Evolutionary conservation across 306 rosid genomes (phyloP), one percentile per base, ranked within the genome.

Genomic region (Coriaria nepalensis): DNA sequence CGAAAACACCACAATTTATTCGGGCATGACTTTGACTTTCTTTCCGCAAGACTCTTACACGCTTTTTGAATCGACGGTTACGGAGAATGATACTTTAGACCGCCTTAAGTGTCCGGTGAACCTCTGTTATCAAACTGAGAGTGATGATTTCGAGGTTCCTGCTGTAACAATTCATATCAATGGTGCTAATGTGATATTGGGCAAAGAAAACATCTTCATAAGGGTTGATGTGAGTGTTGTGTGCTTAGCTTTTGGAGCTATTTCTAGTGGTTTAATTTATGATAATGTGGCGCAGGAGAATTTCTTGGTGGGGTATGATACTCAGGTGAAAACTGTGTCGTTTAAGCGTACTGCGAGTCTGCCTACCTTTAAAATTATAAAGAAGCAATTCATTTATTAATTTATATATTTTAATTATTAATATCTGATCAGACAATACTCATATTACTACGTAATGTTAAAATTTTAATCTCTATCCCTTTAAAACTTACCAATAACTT

Each of bases 221-320:
- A 13, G 33, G 9, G 46, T 69, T 2, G n/a, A 11, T 0, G 62
- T 68, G 0, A 50, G 8, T 1, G 49, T 65, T 0, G 38, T 49
- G 5, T 86, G 96, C 49, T 65, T 86, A 0, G 77, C 83, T 7
- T 76, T 86, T n/a, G 4, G 2, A 0, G 6, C 10, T 6, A 0
- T 6, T 4, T 0, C 5, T 0, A 0, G 0, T 4, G 5, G n/a
- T 0, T 9, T 62, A 0, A 72, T 86, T 9, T 76, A 64, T 8
- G 93, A 88, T 0, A 86, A 76, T 33, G 0, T 86, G 13, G 66
- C 77, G 0, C 93, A 86, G 39, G 38, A 20, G 35, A 70, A 70
- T 41, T 55, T 78, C 50, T 35, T 67, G 51, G 68, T 76, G 11
- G 95, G 93, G 0, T 86, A 86, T 50, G 93, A 81, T 40, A 37